Base-by-base conservation (phyloP, 345 rosid genomes). In the Clausena lansium region DNA sequence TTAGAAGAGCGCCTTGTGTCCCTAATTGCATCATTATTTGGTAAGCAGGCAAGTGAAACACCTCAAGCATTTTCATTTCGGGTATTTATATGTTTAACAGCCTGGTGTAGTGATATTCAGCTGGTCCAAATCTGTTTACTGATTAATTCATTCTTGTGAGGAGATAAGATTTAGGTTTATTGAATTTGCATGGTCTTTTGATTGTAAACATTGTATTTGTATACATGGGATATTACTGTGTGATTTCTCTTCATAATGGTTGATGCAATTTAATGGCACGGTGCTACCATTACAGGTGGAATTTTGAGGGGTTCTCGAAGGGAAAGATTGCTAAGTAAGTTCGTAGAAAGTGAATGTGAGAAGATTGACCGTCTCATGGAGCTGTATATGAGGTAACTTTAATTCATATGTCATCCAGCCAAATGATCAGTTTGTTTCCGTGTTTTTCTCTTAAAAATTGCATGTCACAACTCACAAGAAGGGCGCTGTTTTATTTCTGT, bases 351-450 rank as follows among this genome's bases (percentile, higher is more conserved):
- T 74, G 99, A 96, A 76, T 94, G 81, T 80, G 99, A 96, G 89
- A 96, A 96, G 91, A 96, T 96, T 80, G 99, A 93, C 82, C 94
- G 97, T 52, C 95, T 96, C 62, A 90, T 96, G 94, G 99, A 96
- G 80, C 90, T 94, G 58, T 96, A 89, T 78, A 78, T 88, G 63
- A 92, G 99, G 98, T 96, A 83, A 55, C 45, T 30, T 20, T 77
- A 7, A 1, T 59, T 63, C 19, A 5, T 63, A 25, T 78, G 20
- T 75, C 69, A 60, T 28, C 14, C 60, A 38, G 67, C 61, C 27
- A 39, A 36, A 15, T 6, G 19, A 9, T 19, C 41, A 19, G 20
- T 38, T 73, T 6, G 4, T 73, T 25, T 73, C n/a, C 19, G 39
- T 27, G 30, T 2, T 60, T 79, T 77, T 28, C 61, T 69, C 67